Percentiles rank a stretch among this genome's conserved stretches.
phyloP scores from a whole-genome alignment of 345 rosid genomes.

The Streptanthus diversifolius region DNA sequence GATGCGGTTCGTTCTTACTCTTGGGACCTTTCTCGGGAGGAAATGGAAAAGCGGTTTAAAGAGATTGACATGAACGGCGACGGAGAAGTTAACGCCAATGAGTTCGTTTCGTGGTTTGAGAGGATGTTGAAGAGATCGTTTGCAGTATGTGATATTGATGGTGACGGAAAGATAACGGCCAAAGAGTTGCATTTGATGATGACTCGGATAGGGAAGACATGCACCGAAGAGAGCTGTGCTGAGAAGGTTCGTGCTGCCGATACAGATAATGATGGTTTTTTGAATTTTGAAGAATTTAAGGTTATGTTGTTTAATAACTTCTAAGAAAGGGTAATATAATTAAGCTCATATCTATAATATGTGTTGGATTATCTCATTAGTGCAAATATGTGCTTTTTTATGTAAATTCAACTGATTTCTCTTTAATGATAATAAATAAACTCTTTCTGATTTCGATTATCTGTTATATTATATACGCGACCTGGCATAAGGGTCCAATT shows the following conservation, averaged over 20 bases:
- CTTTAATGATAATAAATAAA: too few relatives aligned
- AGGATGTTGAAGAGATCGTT: slow-evolving; percentile 2
- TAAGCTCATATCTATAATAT: background rate
- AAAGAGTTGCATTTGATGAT: background rate
- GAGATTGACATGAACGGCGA: background rate
- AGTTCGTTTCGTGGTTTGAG: background rate
- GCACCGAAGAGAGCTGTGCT: background rate
- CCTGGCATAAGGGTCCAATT: too few relatives aligned
- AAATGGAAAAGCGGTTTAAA: background rate
- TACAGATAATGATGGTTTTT: slow-evolving; percentile 16
- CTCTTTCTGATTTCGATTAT: background rate
- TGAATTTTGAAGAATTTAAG: slow-evolving; percentile 17
- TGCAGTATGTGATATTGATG: slow-evolving; percentile 2
- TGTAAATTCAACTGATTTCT: too few relatives aligned
- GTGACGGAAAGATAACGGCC: slow-evolving; percentile 12
- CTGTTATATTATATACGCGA: background rate
- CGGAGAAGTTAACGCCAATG: background rate
- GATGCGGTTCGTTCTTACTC: background rate
- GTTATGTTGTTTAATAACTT: slow-evolving; percentile 2
- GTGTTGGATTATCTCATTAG: too few relatives aligned
- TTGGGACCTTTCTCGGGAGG: background rate
- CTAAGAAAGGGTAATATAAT: background rate
- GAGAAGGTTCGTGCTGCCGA: slow-evolving; percentile 5
- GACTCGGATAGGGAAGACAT: background rate
- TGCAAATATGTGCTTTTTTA: too few relatives aligned